Evolutionary conservation across 768 basidiomycete genomes (phyloP), one percentile per base, ranked within the genome.

Genomic region (Tricholoma sp.): DNA sequence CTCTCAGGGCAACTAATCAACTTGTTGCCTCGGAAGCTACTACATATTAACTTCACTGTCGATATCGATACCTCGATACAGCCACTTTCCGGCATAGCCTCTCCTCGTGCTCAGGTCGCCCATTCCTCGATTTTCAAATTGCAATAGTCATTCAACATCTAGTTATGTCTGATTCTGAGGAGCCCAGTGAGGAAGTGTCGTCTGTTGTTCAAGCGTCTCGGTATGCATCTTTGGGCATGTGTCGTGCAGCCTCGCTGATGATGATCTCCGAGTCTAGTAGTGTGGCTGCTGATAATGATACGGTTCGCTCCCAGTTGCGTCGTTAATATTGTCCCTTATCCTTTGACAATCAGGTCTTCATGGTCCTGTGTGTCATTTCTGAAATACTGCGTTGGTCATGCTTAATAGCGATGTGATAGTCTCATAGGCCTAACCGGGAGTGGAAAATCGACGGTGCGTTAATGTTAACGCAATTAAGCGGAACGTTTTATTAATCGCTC

Each of bases 351-450:
- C n/a, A 43, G 41, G 19, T 43, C 8, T 43, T 19, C 41, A n/a
- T n/a, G n/a, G 19, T 43, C 6, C 18, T 43, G 41, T 43, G 18
- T 18, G 41, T 43, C 18, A 35, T 9, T 43, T 43, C 9, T 18
- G 5, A 9, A 43, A 18, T 6, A 43, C 8, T 10, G 8, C 41
- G 41, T 43, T 4, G 6, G 3, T 19, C 41, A 43, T 7, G 41
- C 41, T 43, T 9, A 43, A 9, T 43, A 19, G 8, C 39, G 39
- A 41, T 18, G 2, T 5, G 8, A 37, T 18, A 45, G 19, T 8
- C 27, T 63, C 34, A 47, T 55, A 37, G 54, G 54, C 10, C 24
- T 37, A 2, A 55, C 54, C 5, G 54, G 54, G 16, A 55, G 43
- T 12, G 54, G 54, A 4, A 55, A 55, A 55, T 45, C 54, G 0